Evolutionary conservation across 805 yeast genomes (phyloP).

Genomic region (Yarrowia sp.): DNA sequence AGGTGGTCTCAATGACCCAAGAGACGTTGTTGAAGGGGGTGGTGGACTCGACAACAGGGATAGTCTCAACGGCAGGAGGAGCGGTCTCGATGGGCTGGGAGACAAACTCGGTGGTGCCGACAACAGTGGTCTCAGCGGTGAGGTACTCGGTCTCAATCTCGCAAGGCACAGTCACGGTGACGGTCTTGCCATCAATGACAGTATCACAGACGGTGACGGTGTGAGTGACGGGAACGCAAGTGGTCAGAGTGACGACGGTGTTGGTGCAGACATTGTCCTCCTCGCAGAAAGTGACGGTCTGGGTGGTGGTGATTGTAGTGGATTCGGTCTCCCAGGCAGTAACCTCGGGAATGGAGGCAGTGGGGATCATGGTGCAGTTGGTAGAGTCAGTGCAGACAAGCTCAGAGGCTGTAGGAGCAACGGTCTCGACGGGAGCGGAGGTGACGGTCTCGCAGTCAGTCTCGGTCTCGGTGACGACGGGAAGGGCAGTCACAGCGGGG

Average conservation of each 20-base stretch:
- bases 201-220: slow-evolving; percentile 4
- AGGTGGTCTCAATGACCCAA: neutral
- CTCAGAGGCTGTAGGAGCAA: no score
- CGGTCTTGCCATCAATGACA: neutral
- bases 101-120: slow-evolving; percentile 5
- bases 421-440: neutral
- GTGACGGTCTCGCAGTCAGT: neutral
- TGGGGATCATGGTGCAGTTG: no score
- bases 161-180: neutral
- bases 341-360: neutral
- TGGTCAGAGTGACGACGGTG: neutral
- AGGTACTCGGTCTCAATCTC: slow-evolving; percentile 9
- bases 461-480: neutral
- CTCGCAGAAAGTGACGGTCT: slow-evolving; percentile 13
- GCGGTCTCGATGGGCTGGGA: neutral
- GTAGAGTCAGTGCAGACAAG: neutral
- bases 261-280: neutral
- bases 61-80: neutral
- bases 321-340: neutral
- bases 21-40: slow-evolving; percentile 1
- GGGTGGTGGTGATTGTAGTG: slow-evolving; percentile 4
- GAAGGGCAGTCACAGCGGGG: neutral
- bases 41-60: neutral
- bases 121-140: slow-evolving; percentile 4
- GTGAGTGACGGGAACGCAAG: neutral